These are phyloP conservation scores for Physaria fendleri DNA, from an alignment of 345 rosid genomes.

Conservation along the genomic window DNA sequence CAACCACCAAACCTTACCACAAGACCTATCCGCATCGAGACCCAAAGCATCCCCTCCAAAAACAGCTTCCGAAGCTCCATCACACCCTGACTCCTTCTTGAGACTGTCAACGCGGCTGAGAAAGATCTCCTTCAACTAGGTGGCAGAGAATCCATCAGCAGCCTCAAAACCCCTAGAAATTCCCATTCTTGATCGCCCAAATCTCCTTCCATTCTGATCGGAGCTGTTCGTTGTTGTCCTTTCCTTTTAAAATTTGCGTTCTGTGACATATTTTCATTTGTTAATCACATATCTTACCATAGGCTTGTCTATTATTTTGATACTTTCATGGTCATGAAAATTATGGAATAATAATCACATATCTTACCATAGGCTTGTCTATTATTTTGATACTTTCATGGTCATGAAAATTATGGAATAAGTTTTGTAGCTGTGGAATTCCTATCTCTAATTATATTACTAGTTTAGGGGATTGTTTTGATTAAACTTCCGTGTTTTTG, in stretches of 20 bases:
- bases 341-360: background rate
- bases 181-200: too few relatives aligned
- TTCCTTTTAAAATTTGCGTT: background rate
- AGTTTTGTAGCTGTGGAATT: conserved; percentile 11
- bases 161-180: too few relatives aligned
- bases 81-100: too few relatives aligned
- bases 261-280: background rate
- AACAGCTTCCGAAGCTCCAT: too few relatives aligned
- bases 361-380: background rate
- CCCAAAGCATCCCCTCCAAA: too few relatives aligned
- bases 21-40: too few relatives aligned
- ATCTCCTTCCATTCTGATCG: too few relatives aligned
- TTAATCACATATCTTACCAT: background rate
- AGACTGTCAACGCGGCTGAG: too few relatives aligned
- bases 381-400: background rate
- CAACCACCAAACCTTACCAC: too few relatives aligned
- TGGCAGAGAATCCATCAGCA: too few relatives aligned
- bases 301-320: background rate
- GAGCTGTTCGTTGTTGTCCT: conserved; percentile 21
- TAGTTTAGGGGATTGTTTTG: background rate
- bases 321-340: background rate
- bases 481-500: conserved; percentile 11
- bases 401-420: background rate
- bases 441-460: background rate
- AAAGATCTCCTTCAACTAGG: too few relatives aligned